These are phyloP conservation scores for Penicillium sp. DNA, from an alignment of 2,329 filamentous ascomycete genomes.

Conservation along the genomic window DNA sequence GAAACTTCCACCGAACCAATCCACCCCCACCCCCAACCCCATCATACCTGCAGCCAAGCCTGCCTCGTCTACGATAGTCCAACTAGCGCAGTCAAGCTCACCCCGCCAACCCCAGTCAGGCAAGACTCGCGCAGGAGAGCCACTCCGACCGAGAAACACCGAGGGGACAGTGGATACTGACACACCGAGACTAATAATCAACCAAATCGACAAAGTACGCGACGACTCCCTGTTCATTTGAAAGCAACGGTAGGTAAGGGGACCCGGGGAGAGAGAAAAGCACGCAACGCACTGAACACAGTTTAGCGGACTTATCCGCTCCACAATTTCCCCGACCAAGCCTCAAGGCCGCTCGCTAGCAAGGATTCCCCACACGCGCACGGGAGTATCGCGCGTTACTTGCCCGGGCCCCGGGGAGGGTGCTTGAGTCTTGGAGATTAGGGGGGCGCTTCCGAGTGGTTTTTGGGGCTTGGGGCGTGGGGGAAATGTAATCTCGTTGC, in stretches of 20 bases:
- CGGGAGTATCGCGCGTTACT: constrained; percentile 3
- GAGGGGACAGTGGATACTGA: too few species aligned
- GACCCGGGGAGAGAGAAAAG: background rate
- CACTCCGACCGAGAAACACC: too few species aligned
- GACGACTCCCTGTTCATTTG: background rate
- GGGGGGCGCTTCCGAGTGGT: background rate
- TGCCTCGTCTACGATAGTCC: background rate
- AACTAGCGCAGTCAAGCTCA: background rate
- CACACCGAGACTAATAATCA: background rate
- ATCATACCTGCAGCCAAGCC: constrained; percentile 4
- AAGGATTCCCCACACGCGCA: constrained; percentile 15
- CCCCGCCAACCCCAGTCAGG: background rate
- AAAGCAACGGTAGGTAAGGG: background rate
- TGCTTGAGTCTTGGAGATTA: background rate
- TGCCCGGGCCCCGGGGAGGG: background rate
- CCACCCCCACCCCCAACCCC: background rate
- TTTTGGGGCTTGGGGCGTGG: background rate
- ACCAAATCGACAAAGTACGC: background rate
- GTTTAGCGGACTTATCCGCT: background rate
- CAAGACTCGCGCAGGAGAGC: background rate
- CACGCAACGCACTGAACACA: background rate
- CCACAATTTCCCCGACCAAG: constrained; percentile 14
- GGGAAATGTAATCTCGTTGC: background rate
- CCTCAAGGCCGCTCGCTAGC: background rate
- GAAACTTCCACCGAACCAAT: background rate